These are phyloP conservation scores for Tympanopsis confertula DNA, from an alignment of 2,329 filamentous ascomycete genomes.

Conservation along the genomic window DNA sequence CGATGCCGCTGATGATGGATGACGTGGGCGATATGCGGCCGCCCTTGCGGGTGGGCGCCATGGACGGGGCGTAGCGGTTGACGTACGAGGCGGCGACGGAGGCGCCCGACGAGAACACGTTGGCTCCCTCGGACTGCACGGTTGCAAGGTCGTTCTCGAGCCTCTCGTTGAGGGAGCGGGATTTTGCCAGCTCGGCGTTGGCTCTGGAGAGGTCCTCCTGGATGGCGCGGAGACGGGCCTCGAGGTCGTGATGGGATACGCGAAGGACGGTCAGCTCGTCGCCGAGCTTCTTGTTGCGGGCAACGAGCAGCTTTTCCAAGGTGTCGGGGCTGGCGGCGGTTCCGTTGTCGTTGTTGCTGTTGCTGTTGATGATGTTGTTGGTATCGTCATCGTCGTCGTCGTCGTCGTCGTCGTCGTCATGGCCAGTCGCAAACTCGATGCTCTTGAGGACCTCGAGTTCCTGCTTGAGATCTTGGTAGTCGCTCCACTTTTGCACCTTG, in stretches of 20 bases:
- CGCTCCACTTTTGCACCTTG: conserved; percentile 79
- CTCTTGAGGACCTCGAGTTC: conserved; percentile 84
- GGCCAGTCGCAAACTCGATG: conserved; percentile 38
- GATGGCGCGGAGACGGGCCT: conserved; percentile 65
- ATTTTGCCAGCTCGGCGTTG: conserved; percentile 76
- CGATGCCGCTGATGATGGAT: conserved; percentile 96
- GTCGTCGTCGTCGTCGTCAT: conserved; percentile 80
- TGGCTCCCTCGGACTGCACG: conserved; percentile 74
- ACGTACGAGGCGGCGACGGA: conserved; percentile 78
- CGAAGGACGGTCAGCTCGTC: conserved; percentile 87
- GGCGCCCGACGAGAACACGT: conserved; percentile 76
- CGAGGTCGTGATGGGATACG: conserved; percentile 87
- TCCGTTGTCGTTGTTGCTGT: conserved; percentile 18
- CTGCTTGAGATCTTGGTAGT: conserved; percentile 93
- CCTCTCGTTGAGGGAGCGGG: conserved; percentile 73
- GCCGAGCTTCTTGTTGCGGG: conserved; percentile 89
- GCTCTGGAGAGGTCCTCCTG: conserved; percentile 75
- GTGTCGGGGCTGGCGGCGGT: conserved; percentile 58
- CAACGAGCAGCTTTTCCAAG: conserved; percentile 79
- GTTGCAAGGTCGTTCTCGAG: conserved; percentile 84
- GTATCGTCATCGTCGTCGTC: conserved; percentile 35
- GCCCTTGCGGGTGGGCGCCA: conserved; percentile 50
- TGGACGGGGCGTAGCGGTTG: conserved; percentile 43
- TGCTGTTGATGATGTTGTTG: conserved; percentile 16
- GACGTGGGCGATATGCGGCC: conserved; percentile 78